A percentile compares a stretch with the other conserved stretches of the same genome.
phyloP scores from a whole-genome alignment of 2,329 filamentous ascomycete species.

The Penicillium vulpinum region DNA sequence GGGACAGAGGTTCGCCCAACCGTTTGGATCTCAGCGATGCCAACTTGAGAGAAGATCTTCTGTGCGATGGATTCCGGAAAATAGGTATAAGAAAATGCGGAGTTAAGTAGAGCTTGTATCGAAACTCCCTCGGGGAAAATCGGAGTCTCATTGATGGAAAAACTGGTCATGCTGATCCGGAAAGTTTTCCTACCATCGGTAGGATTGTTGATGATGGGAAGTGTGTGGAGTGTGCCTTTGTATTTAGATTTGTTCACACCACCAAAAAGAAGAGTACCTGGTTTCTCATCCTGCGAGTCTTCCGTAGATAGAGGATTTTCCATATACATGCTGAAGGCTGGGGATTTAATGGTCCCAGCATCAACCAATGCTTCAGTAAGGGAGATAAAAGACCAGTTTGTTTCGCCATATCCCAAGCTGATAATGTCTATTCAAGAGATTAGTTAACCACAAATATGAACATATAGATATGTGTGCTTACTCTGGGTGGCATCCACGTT shows the following conservation, averaged over 20 bases:
- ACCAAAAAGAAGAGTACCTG: not conserved
- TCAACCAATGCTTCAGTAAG: conserved; percentile 10
- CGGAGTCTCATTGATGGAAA: not conserved
- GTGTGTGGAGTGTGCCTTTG: not conserved
- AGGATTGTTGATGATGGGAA: not conserved
- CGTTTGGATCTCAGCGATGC: not conserved
- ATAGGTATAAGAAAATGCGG: not conserved
- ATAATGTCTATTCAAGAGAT: not conserved
- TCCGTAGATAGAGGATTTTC: not conserved
- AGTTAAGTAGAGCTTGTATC: not conserved
- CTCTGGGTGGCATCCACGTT: not conserved
- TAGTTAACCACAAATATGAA: not conserved
- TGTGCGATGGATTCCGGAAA: not conserved
- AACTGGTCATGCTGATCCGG: not conserved
- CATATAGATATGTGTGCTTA: not conserved
- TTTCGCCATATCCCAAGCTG: conserved; percentile 2
- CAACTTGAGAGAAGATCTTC: not conserved
- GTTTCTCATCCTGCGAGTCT: not conserved
- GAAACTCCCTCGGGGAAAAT: not conserved
- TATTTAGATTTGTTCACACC: not conserved
- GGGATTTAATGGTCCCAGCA: conserved; percentile 7
- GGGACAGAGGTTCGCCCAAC: not conserved
- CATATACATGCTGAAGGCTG: conserved; percentile 7
- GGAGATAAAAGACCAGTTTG: conserved; percentile 8
- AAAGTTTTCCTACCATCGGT: not conserved